A percentile compares a stretch with the other conserved stretches of the same genome.
These are phyloP conservation scores for Pseudognaphalium luteoalbum DNA, from an alignment of 129 eudicot genomes.

Conservation along the genomic window DNA sequence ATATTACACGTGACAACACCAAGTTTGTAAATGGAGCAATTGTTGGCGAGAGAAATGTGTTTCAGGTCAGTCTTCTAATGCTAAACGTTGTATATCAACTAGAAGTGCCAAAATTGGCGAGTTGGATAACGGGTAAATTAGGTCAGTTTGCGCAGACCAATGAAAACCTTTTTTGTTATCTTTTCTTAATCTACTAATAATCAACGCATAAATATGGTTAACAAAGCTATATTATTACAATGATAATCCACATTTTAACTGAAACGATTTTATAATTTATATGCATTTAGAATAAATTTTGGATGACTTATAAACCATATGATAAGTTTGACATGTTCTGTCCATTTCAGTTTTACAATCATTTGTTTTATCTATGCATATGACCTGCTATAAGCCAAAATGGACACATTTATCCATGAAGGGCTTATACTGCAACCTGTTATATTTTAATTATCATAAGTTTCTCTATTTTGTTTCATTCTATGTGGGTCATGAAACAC, in stretches of 20 bases:
- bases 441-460: neutral
- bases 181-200: neutral
- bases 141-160: neutral
- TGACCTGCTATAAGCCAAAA: neutral
- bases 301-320: neutral
- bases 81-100: neutral
- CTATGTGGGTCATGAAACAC: slow-evolving; percentile 5
- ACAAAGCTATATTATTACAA: neutral
- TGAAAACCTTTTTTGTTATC: neutral
- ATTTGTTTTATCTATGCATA: neutral
- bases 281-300: neutral
- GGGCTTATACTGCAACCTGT: neutral
- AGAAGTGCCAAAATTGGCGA: neutral
- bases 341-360: neutral
- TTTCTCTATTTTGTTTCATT: neutral
- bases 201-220: neutral
- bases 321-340: neutral
- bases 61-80: slow-evolving; percentile 55
- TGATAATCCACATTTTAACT: neutral
- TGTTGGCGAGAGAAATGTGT: slow-evolving; percentile 91
- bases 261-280: neutral
- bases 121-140: neutral
- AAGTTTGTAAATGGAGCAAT: slow-evolving; percentile 83
- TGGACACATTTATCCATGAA: neutral
- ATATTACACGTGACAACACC: slow-evolving; percentile 88